A percentile compares a stretch with the other conserved stretches of the same genome.
phyloP scores from a whole-genome alignment of 2,329 filamentous ascomycete genomes.

The Ophiocordyceps camponoti-floridani region DNA sequence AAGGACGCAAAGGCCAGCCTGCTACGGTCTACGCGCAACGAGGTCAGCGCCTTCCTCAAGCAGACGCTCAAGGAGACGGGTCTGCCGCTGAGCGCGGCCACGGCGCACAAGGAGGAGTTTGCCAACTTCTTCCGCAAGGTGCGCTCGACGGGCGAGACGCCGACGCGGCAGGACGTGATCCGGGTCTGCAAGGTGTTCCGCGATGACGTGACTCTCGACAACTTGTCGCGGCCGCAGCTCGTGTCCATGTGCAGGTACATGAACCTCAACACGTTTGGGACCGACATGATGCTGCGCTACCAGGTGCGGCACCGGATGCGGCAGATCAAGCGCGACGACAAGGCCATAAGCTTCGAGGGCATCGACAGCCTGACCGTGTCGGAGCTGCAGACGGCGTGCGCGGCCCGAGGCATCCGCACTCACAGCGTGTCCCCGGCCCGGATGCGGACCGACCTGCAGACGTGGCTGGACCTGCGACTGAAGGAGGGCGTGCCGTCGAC shows the following conservation, averaged over 20 bases:
- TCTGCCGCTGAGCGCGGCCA: constrained; percentile 66
- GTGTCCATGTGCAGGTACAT: constrained; percentile 98
- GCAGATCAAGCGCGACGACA: constrained; percentile 97
- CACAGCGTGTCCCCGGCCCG: constrained; percentile 79
- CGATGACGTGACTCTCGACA: constrained; percentile 92
- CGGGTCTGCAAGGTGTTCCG: constrained; percentile 99
- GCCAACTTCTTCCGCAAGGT: constrained; percentile 95
- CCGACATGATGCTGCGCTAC: constrained; percentile 94
- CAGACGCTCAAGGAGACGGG: constrained; percentile 87
- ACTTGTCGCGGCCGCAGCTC: constrained; percentile 83
- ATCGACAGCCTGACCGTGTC: constrained; percentile 84
- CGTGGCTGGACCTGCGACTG: constrained; percentile 86
- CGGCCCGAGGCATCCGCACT: constrained; percentile 79
- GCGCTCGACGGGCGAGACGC: constrained; percentile 74
- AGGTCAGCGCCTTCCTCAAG: constrained; percentile 80
- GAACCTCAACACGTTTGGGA: constrained; percentile 93
- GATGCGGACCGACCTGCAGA: constrained; percentile 75
- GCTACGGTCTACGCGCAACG: constrained; percentile 73
- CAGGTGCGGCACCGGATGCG: constrained; percentile 95
- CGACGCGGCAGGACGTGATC: constrained; percentile 81
- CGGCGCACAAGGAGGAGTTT: constrained; percentile 84
- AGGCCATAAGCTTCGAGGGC: constrained; percentile 83
- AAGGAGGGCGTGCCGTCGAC: constrained; percentile 94
- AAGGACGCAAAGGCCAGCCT: constrained; percentile 76
- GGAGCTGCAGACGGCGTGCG: constrained; percentile 83